Percentiles rank a stretch among this genome's conserved stretches.
These are phyloP conservation scores for Plantago major DNA, from an alignment of 257 asterid genomes.

Conservation along the genomic window DNA sequence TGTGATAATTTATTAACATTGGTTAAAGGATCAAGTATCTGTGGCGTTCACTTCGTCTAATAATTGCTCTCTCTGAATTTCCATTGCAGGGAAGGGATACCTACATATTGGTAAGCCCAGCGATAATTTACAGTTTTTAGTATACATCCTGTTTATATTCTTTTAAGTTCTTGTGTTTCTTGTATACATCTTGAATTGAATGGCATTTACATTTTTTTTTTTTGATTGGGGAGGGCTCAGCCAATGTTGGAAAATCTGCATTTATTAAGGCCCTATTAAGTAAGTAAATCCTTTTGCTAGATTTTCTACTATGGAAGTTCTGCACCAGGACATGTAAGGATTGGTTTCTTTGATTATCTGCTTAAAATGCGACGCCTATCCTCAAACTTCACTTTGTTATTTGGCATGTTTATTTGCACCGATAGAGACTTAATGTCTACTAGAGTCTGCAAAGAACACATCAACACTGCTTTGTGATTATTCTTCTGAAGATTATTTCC, in stretches of 20 bases:
- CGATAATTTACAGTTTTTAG: too few species aligned
- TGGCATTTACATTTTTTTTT: too few species aligned
- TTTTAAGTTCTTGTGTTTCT: too few species aligned
- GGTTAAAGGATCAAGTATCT: too few species aligned
- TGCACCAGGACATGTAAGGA: slow-evolving; percentile 1
- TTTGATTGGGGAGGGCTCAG: too few species aligned
- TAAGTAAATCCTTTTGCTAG: slow-evolving; percentile 37
- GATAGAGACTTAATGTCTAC: background rate
- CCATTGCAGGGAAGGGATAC: slow-evolving; percentile 88
- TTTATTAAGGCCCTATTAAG: slow-evolving; percentile 89
- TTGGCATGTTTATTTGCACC: slow-evolving; percentile 1
- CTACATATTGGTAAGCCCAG: slow-evolving; percentile 75
- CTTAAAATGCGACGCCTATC: background rate
- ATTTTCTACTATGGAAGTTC: slow-evolving; percentile 13
- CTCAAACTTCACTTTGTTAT: slow-evolving; percentile 13
- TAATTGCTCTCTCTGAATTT: slow-evolving; percentile 22
- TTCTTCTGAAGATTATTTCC: too few species aligned
- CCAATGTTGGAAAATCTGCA: slow-evolving; percentile 97
- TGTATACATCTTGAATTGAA: too few species aligned
- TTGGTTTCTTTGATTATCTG: slow-evolving; percentile 12
- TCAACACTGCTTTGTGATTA: background rate
- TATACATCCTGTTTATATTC: too few species aligned
- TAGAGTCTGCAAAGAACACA: background rate
- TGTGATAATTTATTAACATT: background rate
- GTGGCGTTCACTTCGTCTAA: slow-evolving; percentile 19